Evolutionary conservation across 2,329 filamentous ascomycete species (phyloP).

Genomic region (Calonectria pteridis): DNA sequence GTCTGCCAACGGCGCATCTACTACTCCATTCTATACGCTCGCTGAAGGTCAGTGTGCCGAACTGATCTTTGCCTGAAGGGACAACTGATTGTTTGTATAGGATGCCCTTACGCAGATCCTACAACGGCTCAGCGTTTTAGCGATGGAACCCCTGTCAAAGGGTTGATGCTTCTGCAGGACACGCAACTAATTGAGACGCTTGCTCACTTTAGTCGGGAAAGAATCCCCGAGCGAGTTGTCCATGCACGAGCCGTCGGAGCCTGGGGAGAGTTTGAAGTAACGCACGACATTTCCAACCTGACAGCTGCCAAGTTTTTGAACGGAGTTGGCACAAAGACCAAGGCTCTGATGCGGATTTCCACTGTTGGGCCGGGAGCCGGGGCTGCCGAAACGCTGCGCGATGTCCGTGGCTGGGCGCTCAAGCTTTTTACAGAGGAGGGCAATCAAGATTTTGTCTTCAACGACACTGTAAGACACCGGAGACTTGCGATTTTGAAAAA

Average conservation of each 20-base stretch:
- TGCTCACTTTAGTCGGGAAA: constrained; percentile 64
- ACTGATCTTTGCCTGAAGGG: too few species aligned
- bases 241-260: constrained; percentile 52
- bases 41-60: neutral
- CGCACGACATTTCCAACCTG: constrained; percentile 66
- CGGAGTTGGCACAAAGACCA: constrained; percentile 64
- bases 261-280: constrained; percentile 72
- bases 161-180: constrained; percentile 66
- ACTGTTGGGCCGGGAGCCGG: constrained; percentile 78
- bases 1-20: neutral
- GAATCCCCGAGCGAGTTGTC: constrained; percentile 58
- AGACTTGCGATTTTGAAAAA: neutral
- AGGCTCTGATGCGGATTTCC: constrained; percentile 75
- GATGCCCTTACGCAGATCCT: constrained; percentile 21
- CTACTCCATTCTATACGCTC: neutral
- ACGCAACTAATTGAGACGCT: constrained; percentile 75
- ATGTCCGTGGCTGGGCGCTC: constrained; percentile 76
- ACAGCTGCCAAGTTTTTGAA: constrained; percentile 67
- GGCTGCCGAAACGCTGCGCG: constrained; percentile 75
- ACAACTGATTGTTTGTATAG: neutral
- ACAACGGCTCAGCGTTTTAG: constrained; percentile 8
- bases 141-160: constrained; percentile 9
- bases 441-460: constrained; percentile 80
- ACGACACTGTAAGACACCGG: constrained; percentile 68
- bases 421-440: constrained; percentile 76